Evolutionary conservation across 805 yeast genomes (phyloP), one percentile per base, ranked within the genome.

Genomic region (Monosporozyma unispora): DNA sequence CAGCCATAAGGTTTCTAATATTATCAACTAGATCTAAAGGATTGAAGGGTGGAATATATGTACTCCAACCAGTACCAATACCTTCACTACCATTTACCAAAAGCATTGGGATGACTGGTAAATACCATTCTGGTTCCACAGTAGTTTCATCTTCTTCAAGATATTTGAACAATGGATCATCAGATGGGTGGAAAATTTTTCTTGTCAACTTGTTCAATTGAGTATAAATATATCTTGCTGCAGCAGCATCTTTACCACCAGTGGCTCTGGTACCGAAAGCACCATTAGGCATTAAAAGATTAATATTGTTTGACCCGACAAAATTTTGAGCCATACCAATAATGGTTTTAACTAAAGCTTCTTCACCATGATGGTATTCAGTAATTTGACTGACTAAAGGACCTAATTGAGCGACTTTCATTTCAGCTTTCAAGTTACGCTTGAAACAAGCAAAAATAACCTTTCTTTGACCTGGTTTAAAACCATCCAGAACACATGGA

Each of bases 241-340:
- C 97, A n/a, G 98, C 86, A 14, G 90, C 93, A 73, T 93, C 99
- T 66, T 93, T 93, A 72, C 99, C 99, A 68, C 99, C 99, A 23
- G 87, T 76, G 23, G 93, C 90, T 70, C 99, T 81, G 1, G 96
- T 82, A 77, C 99, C 99, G 64, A 93, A 93, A 31, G 88, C 83
- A 75, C 99, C 99, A 64, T 84, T 86, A 44, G 99, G 99, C 63
- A 80, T 76, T 59, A 93, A 71, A 47, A 88, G 61, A 65, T 93
- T 85, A 57, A 93, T 70, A 61, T 93, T 93, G 62, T 93, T 93
- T 7, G 96, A 76, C 10, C 99, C 99, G 45, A 91, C 84, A 62
- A 87, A 93, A 66, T 88, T 89, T 66, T 93, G 99, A 0, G 99
- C 99, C 63, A 93, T 70, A 5, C 96, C 95, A 60, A 93, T 80